These are phyloP conservation scores for Macrophomina pseudophaseolina DNA, from an alignment of 2,329 filamentous ascomycete genomes.

Conservation along the genomic window DNA sequence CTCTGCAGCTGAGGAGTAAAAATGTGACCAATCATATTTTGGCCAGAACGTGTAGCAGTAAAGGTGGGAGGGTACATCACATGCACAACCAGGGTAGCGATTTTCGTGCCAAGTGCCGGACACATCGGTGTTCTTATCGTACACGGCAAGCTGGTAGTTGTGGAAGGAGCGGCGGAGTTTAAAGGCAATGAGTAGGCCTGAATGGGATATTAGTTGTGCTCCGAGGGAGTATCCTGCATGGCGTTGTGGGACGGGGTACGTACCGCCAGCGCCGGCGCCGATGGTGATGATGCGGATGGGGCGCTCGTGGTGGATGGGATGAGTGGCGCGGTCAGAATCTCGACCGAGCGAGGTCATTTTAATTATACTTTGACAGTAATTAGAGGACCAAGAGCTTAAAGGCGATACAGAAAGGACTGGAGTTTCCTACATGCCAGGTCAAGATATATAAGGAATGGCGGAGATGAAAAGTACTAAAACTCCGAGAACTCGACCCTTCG, in stretches of 20 bases:
- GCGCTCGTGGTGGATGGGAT: slow-evolving; percentile 43
- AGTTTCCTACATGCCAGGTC: no score
- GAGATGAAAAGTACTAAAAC: no score
- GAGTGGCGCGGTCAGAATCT: slow-evolving; percentile 31
- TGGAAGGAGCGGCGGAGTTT: slow-evolving; percentile 53
- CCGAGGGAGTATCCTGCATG: no score
- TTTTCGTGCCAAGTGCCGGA: slow-evolving; percentile 61
- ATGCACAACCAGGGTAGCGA: slow-evolving; percentile 46
- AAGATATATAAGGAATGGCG: no score
- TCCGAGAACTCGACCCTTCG: no score
- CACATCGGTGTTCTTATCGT: slow-evolving; percentile 56
- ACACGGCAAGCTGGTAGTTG: slow-evolving; percentile 50
- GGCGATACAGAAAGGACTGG: no score
- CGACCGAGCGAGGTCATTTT: background rate
- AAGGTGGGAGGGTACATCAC: slow-evolving; percentile 58
- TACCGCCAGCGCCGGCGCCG: slow-evolving; percentile 49
- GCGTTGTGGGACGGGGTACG: no score
- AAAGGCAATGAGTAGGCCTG: slow-evolving; percentile 55
- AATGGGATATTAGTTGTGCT: slow-evolving; percentile 26
- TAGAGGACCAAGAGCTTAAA: no score
- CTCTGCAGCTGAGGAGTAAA: slow-evolving; percentile 51
- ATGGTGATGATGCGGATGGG: slow-evolving; percentile 49
- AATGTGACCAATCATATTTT: slow-evolving; percentile 49
- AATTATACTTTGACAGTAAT: no score
- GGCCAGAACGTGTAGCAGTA: slow-evolving; percentile 59